Evolutionary conservation across 352 stramenopile species (phyloP), one percentile per base, ranked within the genome.

Genomic region (Globisporangium spiculum): DNA sequence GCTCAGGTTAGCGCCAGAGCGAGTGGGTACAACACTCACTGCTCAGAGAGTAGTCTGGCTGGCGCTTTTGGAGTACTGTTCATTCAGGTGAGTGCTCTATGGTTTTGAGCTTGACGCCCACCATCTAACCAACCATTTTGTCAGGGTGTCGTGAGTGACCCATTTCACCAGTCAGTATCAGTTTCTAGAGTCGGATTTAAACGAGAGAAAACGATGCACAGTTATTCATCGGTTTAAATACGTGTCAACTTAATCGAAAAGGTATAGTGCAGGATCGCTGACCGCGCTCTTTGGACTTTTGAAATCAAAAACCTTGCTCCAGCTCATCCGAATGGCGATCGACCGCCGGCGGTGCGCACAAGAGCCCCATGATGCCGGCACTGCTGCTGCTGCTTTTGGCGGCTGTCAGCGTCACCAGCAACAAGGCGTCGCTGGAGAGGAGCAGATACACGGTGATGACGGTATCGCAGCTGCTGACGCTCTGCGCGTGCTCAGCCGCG

Each of bases 401-500:
- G 16, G n/a, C 16, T 18, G 2, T 3, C 53, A 59, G 14, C 14
- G 1, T 14, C 24, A 36, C 0, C 12, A 7, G 14, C 27, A 44
- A n/a, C 10, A 60, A 9, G 27, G 22, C 2, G 3, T 1, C 27
- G 3, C 55, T 48, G 30, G 12, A 32, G 48, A 14, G 10, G 38
- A 27, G 14, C 6, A 22, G 27, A 4, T 36, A 38, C 54, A 8
- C 1, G 36, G 24, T 18, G 36, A 44, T 8, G 58, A 41, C 2
- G 36, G 36, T 18, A 12, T 44, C 36, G 27, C 26, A 26, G 41
- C 36, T 38, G 30, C 26, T 26, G 55, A n/a, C 18, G 30, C 55
- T 59, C 58, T 73, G 46, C n/a, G 36, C 14, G 30, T 30, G 60
- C 20, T 66, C 10, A 87, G 79, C 44, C 69, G 66, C 56, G 77